These are phyloP conservation scores for Arabidopsis arenosa DNA, from an alignment of 345 rosid genomes.

Conservation along the genomic window DNA sequence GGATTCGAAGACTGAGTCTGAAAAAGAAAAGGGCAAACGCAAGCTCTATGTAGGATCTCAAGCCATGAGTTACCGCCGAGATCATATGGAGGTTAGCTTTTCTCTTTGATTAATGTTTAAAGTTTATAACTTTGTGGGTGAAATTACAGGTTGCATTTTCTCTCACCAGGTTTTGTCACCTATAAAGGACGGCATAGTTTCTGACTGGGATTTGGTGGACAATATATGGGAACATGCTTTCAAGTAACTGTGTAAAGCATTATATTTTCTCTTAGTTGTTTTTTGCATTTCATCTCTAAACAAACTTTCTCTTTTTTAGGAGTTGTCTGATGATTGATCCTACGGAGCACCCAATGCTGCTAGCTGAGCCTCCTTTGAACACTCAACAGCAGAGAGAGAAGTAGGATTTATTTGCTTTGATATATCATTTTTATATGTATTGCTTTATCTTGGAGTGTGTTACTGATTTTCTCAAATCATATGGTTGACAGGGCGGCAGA, in stretches of 20 bases:
- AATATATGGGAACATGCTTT: constrained; percentile 98
- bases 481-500: constrained; percentile 78
- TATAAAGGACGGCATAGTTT: constrained; percentile 88
- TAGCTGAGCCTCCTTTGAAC: constrained; percentile 94
- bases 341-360: constrained; percentile 98
- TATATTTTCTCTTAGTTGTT: constrained; percentile 15
- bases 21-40: constrained; percentile 70
- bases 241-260: constrained; percentile 49
- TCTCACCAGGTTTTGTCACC: constrained; percentile 76
- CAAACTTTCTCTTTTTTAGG: constrained; percentile 47
- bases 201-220: constrained; percentile 96
- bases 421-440: background rate
- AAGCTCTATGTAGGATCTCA: constrained; percentile 92
- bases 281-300: constrained; percentile 24
- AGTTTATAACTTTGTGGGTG: constrained; percentile 5
- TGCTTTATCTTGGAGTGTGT: constrained; percentile 19
- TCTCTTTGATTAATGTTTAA: constrained; percentile 11
- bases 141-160: background rate
- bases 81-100: constrained; percentile 86
- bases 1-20: constrained; percentile 72
- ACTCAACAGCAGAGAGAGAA: constrained; percentile 93
- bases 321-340: constrained; percentile 93
- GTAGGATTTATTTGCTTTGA: constrained; percentile 44
- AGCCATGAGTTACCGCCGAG: constrained; percentile 82
- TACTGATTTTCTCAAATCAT: constrained; percentile 33